Conservation (phyloP, 257 asterid genomes). For the Verbascum thapsus region DNA sequence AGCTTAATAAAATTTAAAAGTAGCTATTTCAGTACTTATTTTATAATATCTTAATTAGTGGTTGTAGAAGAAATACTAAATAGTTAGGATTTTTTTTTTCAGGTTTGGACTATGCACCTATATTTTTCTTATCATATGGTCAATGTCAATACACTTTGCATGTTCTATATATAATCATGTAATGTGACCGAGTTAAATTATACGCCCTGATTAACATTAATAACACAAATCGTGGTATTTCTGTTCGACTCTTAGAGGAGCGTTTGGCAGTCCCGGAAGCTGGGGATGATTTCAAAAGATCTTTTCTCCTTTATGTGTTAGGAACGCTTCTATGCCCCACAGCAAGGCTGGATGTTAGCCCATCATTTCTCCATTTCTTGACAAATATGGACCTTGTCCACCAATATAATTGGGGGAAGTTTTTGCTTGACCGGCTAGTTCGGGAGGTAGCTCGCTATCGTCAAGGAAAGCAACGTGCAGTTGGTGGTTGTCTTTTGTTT, state of each 20-base stretch:
- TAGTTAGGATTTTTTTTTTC: no score
- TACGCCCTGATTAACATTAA: no score
- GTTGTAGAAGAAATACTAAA: no score
- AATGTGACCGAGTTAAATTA: no score
- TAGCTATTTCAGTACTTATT: no score
- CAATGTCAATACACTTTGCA: no score
- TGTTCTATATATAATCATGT: no score
- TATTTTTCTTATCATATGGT: no score
- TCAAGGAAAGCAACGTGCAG: slow-evolving; percentile 98
- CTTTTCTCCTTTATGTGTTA: slow-evolving; percentile 91
- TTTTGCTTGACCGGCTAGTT: slow-evolving; percentile 91
- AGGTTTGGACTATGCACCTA: no score
- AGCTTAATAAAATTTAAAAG: no score
- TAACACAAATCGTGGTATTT: slow-evolving; percentile 94
- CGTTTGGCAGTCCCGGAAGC: slow-evolving; percentile 87
- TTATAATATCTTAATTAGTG: no score
- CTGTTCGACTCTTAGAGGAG: slow-evolving; percentile 87
- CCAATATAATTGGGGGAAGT: slow-evolving; percentile 98
- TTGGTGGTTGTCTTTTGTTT: slow-evolving; percentile 98
- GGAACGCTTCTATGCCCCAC: slow-evolving; percentile 97
- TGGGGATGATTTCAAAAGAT: slow-evolving; percentile 95
- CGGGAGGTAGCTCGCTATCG: slow-evolving; percentile 96
- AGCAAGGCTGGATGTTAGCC: slow-evolving; percentile 96
- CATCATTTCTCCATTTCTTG: slow-evolving; percentile 91
- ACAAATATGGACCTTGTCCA: slow-evolving; percentile 87